Evolutionary conservation across 2,329 filamentous ascomycete genomes (phyloP).

Genomic region (Phialophora chinensis): DNA sequence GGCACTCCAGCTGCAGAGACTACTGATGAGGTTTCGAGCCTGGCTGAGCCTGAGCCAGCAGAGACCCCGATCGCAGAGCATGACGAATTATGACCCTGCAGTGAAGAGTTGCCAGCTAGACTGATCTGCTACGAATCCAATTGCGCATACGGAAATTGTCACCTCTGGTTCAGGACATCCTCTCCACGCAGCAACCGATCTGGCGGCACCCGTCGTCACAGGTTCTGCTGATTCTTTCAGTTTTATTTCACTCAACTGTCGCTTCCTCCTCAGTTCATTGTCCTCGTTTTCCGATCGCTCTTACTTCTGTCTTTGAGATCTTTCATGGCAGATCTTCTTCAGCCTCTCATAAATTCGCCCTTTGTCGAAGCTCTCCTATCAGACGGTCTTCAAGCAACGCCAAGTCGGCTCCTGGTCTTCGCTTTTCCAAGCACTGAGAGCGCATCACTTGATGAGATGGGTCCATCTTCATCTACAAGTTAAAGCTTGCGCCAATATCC

Average conservation of each 20-base stretch:
- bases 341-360: not conserved
- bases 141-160: not conserved
- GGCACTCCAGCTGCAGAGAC: slow-evolving; percentile 6
- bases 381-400: not conserved
- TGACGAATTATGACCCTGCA: slow-evolving; percentile 31
- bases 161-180: not conserved
- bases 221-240: not conserved
- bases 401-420: not conserved
- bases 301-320: not conserved
- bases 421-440: not conserved
- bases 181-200: not conserved
- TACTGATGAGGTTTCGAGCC: not conserved
- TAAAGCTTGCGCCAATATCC: not conserved
- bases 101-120: not conserved
- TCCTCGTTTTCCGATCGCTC: not conserved
- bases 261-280: not conserved
- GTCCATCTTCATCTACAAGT: not conserved
- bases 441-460: not conserved
- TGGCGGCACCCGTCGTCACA: not conserved
- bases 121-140: not conserved
- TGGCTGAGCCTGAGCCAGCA: slow-evolving; percentile 24
- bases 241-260: not conserved
- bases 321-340: not conserved
- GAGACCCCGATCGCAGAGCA: slow-evolving; percentile 23
- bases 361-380: not conserved